Conservation (phyloP, 23 red algal genomes). For the Gracilaria vermiculophylla region DNA sequence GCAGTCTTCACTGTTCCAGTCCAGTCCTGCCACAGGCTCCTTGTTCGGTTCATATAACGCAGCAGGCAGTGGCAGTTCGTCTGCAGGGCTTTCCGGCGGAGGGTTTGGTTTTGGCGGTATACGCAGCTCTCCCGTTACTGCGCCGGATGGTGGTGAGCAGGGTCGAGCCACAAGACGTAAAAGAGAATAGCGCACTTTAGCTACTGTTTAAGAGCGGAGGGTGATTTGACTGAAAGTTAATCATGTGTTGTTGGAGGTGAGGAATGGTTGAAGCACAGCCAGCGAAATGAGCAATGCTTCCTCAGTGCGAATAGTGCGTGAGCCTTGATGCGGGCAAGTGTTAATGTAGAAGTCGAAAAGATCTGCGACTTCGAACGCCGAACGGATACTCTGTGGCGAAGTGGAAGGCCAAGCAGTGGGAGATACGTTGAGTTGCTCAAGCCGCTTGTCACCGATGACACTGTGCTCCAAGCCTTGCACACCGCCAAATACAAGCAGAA, state of each 20-base stretch:
- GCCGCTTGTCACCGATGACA: slow-evolving; percentile 43
- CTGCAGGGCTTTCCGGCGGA: neutral
- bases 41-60: slow-evolving; percentile 5
- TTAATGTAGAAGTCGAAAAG: slow-evolving; percentile 98
- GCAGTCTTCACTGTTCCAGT: slow-evolving; percentile 2
- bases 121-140: neutral
- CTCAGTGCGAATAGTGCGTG: slow-evolving; percentile 92
- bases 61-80: neutral
- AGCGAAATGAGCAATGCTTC: slow-evolving; percentile 94
- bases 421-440: slow-evolving; percentile 47
- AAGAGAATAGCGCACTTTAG: neutral
- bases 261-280: slow-evolving; percentile 60
- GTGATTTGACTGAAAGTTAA: neutral
- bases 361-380: slow-evolving; percentile 22
- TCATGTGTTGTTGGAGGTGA: slow-evolving; percentile 7
- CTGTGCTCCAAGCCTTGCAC: slow-evolving; percentile 79
- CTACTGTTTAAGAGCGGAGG: neutral
- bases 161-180: slow-evolving; percentile 19
- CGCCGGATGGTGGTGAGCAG: neutral
- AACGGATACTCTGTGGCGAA: neutral
- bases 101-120: slow-evolving; percentile 1
- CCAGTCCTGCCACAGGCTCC: neutral
- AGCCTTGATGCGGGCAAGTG: slow-evolving; percentile 89
- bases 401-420: neutral
- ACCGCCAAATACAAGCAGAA: slow-evolving; percentile 92